phyloP scores from a whole-genome alignment of 345 rosid genomes.

The Rhodamnia argentea region DNA sequence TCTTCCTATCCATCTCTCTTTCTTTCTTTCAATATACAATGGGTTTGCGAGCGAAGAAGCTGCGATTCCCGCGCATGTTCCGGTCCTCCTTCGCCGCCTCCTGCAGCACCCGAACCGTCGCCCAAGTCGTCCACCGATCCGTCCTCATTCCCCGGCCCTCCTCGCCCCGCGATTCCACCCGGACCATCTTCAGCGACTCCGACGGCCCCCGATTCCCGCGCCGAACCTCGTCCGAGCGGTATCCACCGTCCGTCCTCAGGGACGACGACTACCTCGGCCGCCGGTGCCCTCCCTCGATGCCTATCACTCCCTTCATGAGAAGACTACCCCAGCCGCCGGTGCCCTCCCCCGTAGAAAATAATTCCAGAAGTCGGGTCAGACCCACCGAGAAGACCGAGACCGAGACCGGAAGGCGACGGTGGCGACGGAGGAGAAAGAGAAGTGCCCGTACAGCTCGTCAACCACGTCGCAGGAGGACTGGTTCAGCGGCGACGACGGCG shows the following conservation, averaged over 20 bases:
- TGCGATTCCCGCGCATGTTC: background rate
- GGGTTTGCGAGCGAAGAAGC: background rate
- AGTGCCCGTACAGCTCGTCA: background rate
- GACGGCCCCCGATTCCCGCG: background rate
- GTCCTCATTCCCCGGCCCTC: background rate
- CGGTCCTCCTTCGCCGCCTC: slow-evolving; percentile 2
- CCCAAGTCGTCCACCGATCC: slow-evolving; percentile 2
- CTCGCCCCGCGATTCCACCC: background rate
- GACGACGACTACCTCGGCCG: background rate
- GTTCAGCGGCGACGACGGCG: slow-evolving; percentile 58
- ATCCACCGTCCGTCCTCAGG: background rate
- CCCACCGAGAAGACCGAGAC: background rate
- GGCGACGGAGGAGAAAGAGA: background rate
- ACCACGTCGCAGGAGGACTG: slow-evolving; percentile 27
- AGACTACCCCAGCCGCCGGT: background rate
- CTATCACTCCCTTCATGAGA: background rate
- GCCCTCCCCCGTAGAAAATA: background rate
- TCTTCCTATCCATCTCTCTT: background rate
- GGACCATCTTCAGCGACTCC: background rate
- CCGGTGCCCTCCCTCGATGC: background rate
- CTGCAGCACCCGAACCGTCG: slow-evolving; percentile 5
- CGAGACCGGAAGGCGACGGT: background rate
- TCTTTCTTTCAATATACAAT: background rate
- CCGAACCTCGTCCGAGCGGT: background rate
- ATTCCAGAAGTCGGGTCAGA: background rate